Evolutionary conservation across 2,329 filamentous ascomycete genomes (phyloP).

Genomic region (Cryphonectria naterciae): DNA sequence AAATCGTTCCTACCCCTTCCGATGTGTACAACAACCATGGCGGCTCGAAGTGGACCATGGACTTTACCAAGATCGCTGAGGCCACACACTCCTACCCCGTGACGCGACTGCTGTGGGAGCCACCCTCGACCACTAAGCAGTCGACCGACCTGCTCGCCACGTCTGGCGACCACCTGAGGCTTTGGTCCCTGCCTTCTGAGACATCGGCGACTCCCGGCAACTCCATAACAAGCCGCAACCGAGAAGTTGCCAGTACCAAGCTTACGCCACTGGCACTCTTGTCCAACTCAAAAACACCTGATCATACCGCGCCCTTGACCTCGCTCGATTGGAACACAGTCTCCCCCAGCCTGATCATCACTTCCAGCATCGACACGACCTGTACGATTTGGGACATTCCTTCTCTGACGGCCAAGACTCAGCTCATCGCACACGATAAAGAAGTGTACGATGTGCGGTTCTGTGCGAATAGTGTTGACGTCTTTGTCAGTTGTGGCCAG

Average conservation of each 20-base stretch:
- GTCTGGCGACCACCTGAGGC: conserved; percentile 87
- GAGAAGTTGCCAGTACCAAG: conserved; percentile 70
- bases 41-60: conserved; percentile 74
- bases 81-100: conserved; percentile 98
- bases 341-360: conserved; percentile 96
- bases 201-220: conserved; percentile 66
- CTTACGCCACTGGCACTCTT: conserved; percentile 89
- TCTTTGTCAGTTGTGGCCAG: conserved; percentile 96
- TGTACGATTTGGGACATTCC: conserved; percentile 99
- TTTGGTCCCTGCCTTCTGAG: conserved; percentile 88
- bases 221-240: conserved; percentile 63
- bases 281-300: conserved; percentile 97
- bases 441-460: conserved; percentile 98
- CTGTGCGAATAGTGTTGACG: conserved; percentile 97
- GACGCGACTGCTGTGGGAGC: conserved; percentile 93
- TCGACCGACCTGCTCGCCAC: conserved; percentile 94
- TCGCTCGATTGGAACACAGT: conserved; percentile 98
- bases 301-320: conserved; percentile 95
- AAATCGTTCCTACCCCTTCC: conserved; percentile 71
- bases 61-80: conserved; percentile 92
- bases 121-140: conserved; percentile 91
- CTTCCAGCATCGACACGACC: conserved; percentile 97
- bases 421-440: conserved; percentile 97
- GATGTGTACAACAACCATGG: conserved; percentile 69
- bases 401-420: conserved; percentile 95